Percentiles rank a stretch among this genome's conserved stretches.
phyloP scores from a whole-genome alignment of 495 filamentous ascomycete genomes.

The Ascodesmis nigricans region DNA sequence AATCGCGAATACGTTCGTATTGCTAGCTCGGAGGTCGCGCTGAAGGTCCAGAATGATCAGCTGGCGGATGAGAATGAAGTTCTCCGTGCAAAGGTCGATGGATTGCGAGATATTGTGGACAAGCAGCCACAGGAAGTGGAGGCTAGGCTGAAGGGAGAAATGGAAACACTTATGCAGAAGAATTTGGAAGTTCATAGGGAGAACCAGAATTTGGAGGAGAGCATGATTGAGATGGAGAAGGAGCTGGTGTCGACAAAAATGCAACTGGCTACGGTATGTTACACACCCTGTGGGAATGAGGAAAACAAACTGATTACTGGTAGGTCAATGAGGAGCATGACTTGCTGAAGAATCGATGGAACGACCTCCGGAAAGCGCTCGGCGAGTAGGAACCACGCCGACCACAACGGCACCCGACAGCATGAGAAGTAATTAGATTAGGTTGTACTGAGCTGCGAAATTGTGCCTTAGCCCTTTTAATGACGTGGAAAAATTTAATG shows the following conservation, averaged over 20 bases:
- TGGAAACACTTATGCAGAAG: constrained; percentile 77
- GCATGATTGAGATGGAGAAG: constrained; percentile 85
- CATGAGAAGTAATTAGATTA: too few relatives aligned
- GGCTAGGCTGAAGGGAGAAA: constrained; percentile 54
- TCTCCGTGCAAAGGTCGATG: constrained; percentile 55
- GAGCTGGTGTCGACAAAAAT: constrained; percentile 85
- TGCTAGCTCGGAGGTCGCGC: constrained; percentile 69
- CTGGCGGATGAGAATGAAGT: constrained; percentile 73
- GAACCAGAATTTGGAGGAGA: constrained; percentile 71
- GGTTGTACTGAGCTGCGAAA: too few relatives aligned
- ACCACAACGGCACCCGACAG: too few relatives aligned
- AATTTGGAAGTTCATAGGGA: constrained; percentile 90
- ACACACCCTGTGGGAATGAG: neutral
- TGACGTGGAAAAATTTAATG: too few relatives aligned
- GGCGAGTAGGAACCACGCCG: too few relatives aligned
- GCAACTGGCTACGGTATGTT: constrained; percentile 67
- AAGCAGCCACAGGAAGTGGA: constrained; percentile 81
- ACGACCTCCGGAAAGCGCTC: constrained; percentile 50
- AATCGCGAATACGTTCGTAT: constrained; percentile 85
- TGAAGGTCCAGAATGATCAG: constrained; percentile 83
- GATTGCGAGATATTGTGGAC: constrained; percentile 65
- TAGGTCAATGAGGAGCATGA: constrained; percentile 55
- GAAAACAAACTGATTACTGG: constrained; percentile 7
- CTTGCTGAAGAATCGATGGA: constrained; percentile 55
- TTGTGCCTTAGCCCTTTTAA: too few relatives aligned